Evolutionary conservation across 164 flowering plant genomes (phyloP).

Genomic region (Chimonanthus praecox): DNA sequence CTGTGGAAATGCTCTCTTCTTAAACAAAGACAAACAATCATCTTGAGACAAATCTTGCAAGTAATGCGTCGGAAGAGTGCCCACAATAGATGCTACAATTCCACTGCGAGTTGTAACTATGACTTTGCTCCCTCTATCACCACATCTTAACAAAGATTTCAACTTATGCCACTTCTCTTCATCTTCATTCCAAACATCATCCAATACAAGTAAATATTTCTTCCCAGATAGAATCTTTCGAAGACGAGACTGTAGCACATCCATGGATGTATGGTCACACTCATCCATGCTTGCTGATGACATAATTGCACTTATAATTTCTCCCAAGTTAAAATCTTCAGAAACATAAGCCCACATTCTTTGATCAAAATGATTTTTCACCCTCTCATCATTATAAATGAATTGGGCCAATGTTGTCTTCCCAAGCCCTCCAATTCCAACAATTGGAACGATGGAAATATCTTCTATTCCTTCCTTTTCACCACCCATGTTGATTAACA

Average conservation of each 20-base stretch:
- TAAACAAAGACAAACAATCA: conserved; percentile 1
- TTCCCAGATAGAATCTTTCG: background rate
- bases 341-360: background rate
- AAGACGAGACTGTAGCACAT: background rate
- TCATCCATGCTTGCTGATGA: background rate
- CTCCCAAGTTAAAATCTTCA: background rate
- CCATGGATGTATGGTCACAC: background rate
- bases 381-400: background rate
- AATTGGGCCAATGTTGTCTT: background rate
- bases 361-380: background rate
- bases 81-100: background rate
- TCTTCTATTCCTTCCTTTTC: background rate
- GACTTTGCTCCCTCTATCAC: background rate
- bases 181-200: conserved; percentile 2
- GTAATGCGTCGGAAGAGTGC: background rate
- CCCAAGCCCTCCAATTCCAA: background rate
- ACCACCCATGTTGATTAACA: background rate
- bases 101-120: background rate
- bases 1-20: background rate
- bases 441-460: background rate
- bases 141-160: background rate
- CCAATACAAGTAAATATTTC: background rate
- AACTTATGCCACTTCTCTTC: background rate
- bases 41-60: background rate
- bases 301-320: background rate